Conservation (phyloP, 2,329 filamentous ascomycete species). For the Hirsutella rhossiliensis region DNA sequence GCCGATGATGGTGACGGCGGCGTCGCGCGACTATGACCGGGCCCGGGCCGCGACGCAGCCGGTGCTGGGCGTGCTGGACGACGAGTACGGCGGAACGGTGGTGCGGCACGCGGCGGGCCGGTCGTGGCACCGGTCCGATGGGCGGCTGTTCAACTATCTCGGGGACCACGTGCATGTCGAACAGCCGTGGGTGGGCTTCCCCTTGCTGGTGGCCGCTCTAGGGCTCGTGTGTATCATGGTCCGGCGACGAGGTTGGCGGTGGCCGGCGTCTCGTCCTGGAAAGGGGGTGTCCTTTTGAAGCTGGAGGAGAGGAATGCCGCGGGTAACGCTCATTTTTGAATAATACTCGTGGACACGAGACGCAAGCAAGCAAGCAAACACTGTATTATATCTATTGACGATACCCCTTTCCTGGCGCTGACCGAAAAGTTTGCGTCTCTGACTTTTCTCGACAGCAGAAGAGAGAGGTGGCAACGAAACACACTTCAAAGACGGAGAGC, state of each 20-base stretch:
- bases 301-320: too few species aligned
- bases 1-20: slow-evolving; percentile 12
- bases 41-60: slow-evolving; percentile 4
- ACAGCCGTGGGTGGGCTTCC: not conserved
- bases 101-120: slow-evolving; percentile 10
- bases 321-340: too few species aligned
- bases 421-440: too few species aligned
- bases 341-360: too few species aligned
- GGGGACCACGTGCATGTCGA: slow-evolving; percentile 5
- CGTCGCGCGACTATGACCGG: slow-evolving; percentile 7
- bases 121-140: slow-evolving; percentile 12
- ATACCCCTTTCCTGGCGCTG: too few species aligned
- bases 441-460: too few species aligned
- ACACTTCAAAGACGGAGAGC: too few species aligned
- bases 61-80: slow-evolving; percentile 6
- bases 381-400: too few species aligned
- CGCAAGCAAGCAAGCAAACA: too few species aligned
- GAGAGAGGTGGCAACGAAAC: too few species aligned
- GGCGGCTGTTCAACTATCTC: slow-evolving; percentile 9
- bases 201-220: not conserved
- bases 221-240: not conserved
- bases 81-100: slow-evolving; percentile 3
- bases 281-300: too few species aligned
- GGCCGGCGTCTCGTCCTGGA: too few species aligned
- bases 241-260: not conserved